A percentile compares a stretch with the other conserved stretches of the same genome.
These are phyloP conservation scores for Yarrowia keelungensis DNA, from an alignment of 805 yeast genomes.

Conservation along the genomic window DNA sequence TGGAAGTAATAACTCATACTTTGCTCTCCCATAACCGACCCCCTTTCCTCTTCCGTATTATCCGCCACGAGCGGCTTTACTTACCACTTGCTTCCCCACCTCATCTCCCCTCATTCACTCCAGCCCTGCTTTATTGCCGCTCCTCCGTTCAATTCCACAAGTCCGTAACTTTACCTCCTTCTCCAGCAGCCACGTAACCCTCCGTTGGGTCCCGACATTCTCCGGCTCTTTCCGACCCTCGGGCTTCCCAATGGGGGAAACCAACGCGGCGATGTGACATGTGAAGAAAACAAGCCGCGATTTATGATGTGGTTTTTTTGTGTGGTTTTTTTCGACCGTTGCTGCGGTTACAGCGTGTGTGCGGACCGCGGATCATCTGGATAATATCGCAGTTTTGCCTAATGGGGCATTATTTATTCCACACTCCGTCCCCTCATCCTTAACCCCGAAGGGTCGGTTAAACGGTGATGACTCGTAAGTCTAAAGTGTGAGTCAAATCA, in stretches of 20 bases:
- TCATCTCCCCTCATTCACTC: neutral
- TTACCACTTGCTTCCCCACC: neutral
- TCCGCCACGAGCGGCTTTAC: too few species aligned
- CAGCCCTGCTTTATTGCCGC: neutral
- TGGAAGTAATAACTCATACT: too few species aligned
- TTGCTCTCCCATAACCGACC: too few species aligned
- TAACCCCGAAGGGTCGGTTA: slow-evolving; percentile 32
- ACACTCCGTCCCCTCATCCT: slow-evolving; percentile 11
- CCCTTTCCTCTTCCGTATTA: too few species aligned
- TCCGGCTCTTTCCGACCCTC: slow-evolving; percentile 6
- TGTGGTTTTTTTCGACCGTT: too few species aligned
- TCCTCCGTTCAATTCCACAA: slow-evolving; percentile 33
- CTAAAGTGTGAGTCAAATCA: slow-evolving; percentile 25
- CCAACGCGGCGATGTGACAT: slow-evolving; percentile 33
- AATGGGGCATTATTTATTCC: slow-evolving; percentile 10
- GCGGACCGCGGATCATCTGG: neutral
- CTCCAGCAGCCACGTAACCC: slow-evolving; percentile 10
- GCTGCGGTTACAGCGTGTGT: too few species aligned
- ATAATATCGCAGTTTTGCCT: slow-evolving; percentile 4
- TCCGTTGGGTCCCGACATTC: slow-evolving; percentile 1
- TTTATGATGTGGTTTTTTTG: too few species aligned
- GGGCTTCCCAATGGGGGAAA: slow-evolving; percentile 35
- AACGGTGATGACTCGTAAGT: slow-evolving; percentile 31
- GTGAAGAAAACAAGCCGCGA: too few species aligned
- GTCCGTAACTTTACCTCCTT: neutral